Evolutionary conservation across 257 asterid genomes (phyloP), one percentile per base, ranked within the genome.

Genomic region (Forsythia suspensa): DNA sequence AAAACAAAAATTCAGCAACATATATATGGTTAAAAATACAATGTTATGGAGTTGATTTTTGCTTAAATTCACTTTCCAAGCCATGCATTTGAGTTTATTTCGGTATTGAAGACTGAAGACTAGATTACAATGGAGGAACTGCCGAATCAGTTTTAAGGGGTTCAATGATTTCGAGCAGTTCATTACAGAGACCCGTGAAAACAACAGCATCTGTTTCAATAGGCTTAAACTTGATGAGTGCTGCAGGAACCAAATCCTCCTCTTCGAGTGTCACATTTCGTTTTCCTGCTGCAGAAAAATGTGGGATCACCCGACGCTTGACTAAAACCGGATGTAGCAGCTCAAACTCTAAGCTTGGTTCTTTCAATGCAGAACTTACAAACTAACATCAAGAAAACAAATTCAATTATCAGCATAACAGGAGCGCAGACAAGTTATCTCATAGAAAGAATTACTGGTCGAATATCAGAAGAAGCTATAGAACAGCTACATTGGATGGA

Each of bases 211-310:
- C 98, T 7, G 93, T 88, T 85, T 96, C 98, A 18, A 89, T 83
- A 18, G 97, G 97, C 76, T 79, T 89, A 86, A 87, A 96, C 86
- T 96, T 96, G 79, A 92, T 81, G 3, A 96, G 92, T 37, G 96
- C 97, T n/a, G 97, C 76, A 70, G 98, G 99, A 44, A 96, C 94
- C 84, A 96, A 84, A 88, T 92, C 99, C 82, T 96, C 98, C 5
- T 91, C 93, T 76, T 91, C 98, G 11, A 96, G 90, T 3, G 96
- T 90, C 38, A 79, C 59, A 4, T 82, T 81, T 79, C 74, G 88
- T 81, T 86, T 81, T 70, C 95, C 96, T 41, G 88, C 73, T 63
- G 81, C 90, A 15, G 96, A 88, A 81, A 80, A 88, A 88, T 81
- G 92, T 42, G 97, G 97, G 74, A 96, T 84, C 78, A 92, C 89